Percentiles rank a stretch among this genome's conserved stretches.
Conservation (phyloP, 116 monocot genomes). For the Papilionanthe hybrid region DNA sequence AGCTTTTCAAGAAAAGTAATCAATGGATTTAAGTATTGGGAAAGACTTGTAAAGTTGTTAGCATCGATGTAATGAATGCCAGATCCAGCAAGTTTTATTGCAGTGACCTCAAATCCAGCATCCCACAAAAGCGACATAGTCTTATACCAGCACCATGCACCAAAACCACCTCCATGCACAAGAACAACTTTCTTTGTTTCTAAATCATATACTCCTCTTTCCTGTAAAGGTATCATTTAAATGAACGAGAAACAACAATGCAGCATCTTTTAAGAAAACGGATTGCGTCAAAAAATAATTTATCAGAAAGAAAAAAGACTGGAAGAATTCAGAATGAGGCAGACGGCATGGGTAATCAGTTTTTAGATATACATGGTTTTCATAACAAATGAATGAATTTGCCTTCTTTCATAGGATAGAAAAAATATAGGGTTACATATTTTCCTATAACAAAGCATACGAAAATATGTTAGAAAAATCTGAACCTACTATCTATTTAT, state of each 20-base stretch:
- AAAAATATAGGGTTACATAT: background rate
- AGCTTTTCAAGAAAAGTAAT: constrained; percentile 61
- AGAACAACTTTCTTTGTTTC: constrained; percentile 75
- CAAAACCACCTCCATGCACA: constrained; percentile 95
- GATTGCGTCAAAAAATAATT: background rate
- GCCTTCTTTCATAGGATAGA: no score
- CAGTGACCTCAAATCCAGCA: constrained; percentile 64
- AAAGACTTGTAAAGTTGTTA: constrained; percentile 59
- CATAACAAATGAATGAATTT: no score
- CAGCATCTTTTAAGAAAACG: background rate
- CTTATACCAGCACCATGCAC: constrained; percentile 99
- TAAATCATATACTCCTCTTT: constrained; percentile 48
- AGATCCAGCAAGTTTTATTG: constrained; percentile 72
- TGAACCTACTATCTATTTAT: background rate
- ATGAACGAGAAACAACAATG: background rate
- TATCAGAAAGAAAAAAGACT: background rate
- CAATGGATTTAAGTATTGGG: constrained; percentile 71
- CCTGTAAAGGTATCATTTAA: constrained; percentile 28
- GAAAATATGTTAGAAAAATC: background rate
- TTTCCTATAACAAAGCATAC: background rate
- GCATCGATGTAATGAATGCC: constrained; percentile 69
- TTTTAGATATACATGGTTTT: no score
- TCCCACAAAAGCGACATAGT: constrained; percentile 75
- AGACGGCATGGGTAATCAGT: no score
- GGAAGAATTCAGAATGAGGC: background rate